Evolutionary conservation across 495 filamentous ascomycete genomes (phyloP), one percentile per base, ranked within the genome.

Genomic region (Xeromyces bisporus): DNA sequence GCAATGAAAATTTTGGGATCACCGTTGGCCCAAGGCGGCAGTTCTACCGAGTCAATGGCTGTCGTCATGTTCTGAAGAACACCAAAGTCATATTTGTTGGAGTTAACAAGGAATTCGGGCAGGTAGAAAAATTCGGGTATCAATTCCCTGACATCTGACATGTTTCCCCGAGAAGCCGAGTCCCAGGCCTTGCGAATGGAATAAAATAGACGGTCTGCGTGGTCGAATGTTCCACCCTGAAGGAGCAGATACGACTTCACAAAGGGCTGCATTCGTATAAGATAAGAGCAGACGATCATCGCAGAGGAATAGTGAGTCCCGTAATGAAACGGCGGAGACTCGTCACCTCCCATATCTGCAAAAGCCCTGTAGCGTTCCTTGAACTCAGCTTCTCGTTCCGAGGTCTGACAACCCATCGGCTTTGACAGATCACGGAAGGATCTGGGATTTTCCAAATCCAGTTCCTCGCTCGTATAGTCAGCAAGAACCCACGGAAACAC

Each of bases 241-340:
- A 96, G 66, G n/a, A 96, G 63, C n/a, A 96, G 67, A 46, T 86
- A 96, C 1, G 91, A 93, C 43, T 93, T 80, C 31, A 93, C 85
- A 49, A 96, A 97, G 0, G 89, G 89, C 38, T 93, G 87, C 8
- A 97, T 61, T 4, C 89, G 77, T 39, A 96, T 94, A 26, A 97
- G 67, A 44, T 93, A 97, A 0, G 86, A 93, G 17, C 83, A 77
- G 15, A 97, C 89, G 31, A 93, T 96, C 89, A 94, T 97, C 12
- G 89, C 91, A 3, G 89, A 94, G 13, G 91, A 96, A 51, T 96
- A 97, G 48, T 97, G 89, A 4, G 89, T 97, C 24, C 89, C 89
- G 46, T 94, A 96, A 51, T 97, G 91, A 47, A 94, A 97, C 2
- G 91, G 77, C 10, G 77, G 77, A 7, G 68, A 58, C 21, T 69